Evolutionary conservation across 1,139 yeast genomes (phyloP), one percentile per base, ranked within the genome.

Genomic region (Pichia sp.): DNA sequence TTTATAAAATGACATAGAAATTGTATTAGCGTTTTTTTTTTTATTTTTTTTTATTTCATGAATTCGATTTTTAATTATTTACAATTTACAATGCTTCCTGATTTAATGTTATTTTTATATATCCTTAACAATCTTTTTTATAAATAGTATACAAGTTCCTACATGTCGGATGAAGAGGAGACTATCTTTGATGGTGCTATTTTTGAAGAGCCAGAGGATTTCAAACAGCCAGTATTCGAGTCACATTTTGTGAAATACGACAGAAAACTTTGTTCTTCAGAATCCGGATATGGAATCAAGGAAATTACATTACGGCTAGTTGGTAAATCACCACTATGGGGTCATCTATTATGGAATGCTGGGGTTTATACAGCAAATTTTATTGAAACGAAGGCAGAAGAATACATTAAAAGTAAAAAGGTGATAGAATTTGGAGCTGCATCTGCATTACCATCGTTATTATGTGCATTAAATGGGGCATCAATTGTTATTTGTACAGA

Each of bases 311-410:
- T 92, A 38, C 74, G 89, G 56, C 69, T 92, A 37, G 95, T 92
- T 16, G 97, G 97, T 4, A 73, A 78, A 48, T 87, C 96, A 24
- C 98, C 98, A 37, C 68, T 92, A 48, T 92, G 97, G 97, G 98
- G 98, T 6, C 98, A 92, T 67, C 64, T 90, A 43, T 69, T 92
- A 35, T 92, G 97, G 97, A 92, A 92, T 62, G 97, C 97, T 1
- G 97, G 97, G 33, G 80, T 81, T 35, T 89, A 78, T 60, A 86
- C 97, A 1, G 95, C 97, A 1, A 80, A 85, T 57, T 85, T 80
- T 60, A 62, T 90, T 33, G 97, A 92, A 51, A 58, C 66, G 39
- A 74, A 85, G 56, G 68, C 82, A 0, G 64, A 63, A 0, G 72
- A 73, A 29, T 63, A 82, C 33, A 76, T 85, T 2, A 60, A 65